Evolutionary conservation across 1,284 basidiomycete species (phyloP), one percentile per base, ranked within the genome.

Genomic region (Gymnopus androsaceus): DNA sequence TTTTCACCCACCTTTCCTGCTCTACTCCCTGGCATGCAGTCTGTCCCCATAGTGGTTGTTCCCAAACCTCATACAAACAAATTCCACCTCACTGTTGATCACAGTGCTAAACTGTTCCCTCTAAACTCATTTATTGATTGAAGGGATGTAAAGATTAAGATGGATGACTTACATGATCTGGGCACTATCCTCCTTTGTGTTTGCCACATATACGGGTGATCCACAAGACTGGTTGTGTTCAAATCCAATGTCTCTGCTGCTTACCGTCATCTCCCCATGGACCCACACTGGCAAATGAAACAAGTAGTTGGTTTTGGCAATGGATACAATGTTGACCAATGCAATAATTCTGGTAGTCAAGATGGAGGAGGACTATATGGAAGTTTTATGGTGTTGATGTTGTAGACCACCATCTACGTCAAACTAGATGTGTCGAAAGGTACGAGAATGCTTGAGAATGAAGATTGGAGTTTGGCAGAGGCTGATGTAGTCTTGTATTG

Each of bases 11-110:
- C 69, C 1, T 77, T 80, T 51, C 54, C 63, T 0, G 55, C 71
- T 0, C 66, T 82, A 0, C 61, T 78, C 0, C 75, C 75, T 0
- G 79, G 80, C 0, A 82, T 82, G 78, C 73, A 75, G 41, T 66
- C 59, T 8, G 72, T 72, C 62, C 79, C 78, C 0, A 57, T 77
- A 0, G 65, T 72, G 36, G 72, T 67, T 3, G 72, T 79, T 0
- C 75, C 77, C 0, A 80, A 79, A 51, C 70, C 69, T 0, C 57
- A 70, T 1, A n/a, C n/a, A n/a, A n/a, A n/a, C n/a, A n/a, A n/a
- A n/a, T n/a, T n/a, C n/a, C n/a, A n/a, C n/a, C n/a, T 62, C 72
- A 65, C 80, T 2, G 75, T 66, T 0, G 62, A 76, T 52, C 76
- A 79, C 5, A 73, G 68, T 27, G 62, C 64, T 0, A 71, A 72